A percentile compares a stretch with the other conserved stretches of the same genome.
Conservation (phyloP, 345 rosid genomes). For the Erucastrum elatum region DNA sequence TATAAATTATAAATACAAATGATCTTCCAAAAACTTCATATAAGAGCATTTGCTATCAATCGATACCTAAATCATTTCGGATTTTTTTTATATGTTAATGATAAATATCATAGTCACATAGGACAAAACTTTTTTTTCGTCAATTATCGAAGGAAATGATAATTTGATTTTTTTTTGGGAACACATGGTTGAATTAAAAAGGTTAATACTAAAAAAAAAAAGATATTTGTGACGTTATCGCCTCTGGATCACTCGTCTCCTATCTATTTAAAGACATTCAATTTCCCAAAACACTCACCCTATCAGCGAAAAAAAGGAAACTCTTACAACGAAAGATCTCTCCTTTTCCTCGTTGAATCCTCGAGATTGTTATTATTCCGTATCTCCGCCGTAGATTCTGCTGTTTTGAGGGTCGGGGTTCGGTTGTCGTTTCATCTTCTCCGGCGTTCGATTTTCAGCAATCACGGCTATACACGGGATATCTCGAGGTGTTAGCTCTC, state of each 20-base stretch:
- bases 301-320: not conserved
- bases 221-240: not conserved
- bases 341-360: not conserved
- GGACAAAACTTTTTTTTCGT: not conserved
- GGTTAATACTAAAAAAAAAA: not conserved
- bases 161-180: no score
- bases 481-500: slow-evolving; percentile 50
- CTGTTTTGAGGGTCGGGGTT: slow-evolving; percentile 32
- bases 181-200: not conserved
- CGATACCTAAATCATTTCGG: no score
- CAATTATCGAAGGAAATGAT: not conserved
- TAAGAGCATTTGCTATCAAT: no score
- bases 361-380: not conserved
- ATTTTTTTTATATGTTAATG: not conserved
- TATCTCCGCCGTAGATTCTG: not conserved
- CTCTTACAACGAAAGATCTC: slow-evolving; percentile 5
- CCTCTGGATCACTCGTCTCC: slow-evolving; percentile 42
- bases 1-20: no score
- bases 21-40: no score
- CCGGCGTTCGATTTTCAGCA: slow-evolving; percentile 46
- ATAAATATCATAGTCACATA: not conserved
- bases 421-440: not conserved
- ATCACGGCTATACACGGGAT: slow-evolving; percentile 94
- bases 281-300: slow-evolving; percentile 9
- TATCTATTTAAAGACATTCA: slow-evolving; percentile 43